Percentiles rank a stretch among this genome's conserved stretches.
These are phyloP conservation scores for Rheum nobile DNA, from an alignment of 148 eudicot genomes.

Conservation along the genomic window DNA sequence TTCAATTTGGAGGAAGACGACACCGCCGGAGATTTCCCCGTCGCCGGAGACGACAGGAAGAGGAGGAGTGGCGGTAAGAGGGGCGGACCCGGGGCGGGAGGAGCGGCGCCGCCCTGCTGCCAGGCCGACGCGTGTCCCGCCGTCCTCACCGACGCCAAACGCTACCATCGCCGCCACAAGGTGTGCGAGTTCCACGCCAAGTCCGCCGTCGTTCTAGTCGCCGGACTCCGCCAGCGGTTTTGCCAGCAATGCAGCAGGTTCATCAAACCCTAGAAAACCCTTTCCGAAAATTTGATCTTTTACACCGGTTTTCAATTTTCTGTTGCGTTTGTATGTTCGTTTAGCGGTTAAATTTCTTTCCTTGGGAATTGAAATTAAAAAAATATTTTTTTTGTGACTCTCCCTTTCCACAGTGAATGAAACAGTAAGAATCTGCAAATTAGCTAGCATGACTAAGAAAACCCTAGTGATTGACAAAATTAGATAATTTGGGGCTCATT, in stretches of 20 bases:
- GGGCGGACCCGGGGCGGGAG: background rate
- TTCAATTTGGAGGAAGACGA: slow-evolving; percentile 1
- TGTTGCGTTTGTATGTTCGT: background rate
- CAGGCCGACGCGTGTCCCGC: slow-evolving; percentile 2
- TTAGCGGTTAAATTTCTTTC: too few species aligned
- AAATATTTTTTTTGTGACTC: too few species aligned
- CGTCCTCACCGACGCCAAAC: slow-evolving; percentile 1
- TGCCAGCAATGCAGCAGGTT: slow-evolving; percentile 51
- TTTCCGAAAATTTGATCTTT: background rate
- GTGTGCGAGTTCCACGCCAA: slow-evolving; percentile 40
- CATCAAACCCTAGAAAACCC: background rate
- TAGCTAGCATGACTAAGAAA: too few species aligned
- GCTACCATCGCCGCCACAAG: slow-evolving; percentile 38
- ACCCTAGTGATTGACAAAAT: background rate
- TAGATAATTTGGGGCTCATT: too few species aligned
- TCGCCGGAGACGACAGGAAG: background rate
- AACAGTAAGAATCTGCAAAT: too few species aligned
- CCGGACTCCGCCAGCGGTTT: slow-evolving; percentile 30
- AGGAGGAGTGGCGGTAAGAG: background rate
- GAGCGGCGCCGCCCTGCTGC: background rate
- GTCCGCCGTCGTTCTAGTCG: slow-evolving; percentile 23
- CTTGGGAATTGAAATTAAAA: too few species aligned
- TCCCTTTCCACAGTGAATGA: too few species aligned
- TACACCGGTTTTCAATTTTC: background rate
- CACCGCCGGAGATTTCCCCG: background rate